phyloP scores from a whole-genome alignment of 139 green algal genomes.

The Tetradesmus obliquus region DNA sequence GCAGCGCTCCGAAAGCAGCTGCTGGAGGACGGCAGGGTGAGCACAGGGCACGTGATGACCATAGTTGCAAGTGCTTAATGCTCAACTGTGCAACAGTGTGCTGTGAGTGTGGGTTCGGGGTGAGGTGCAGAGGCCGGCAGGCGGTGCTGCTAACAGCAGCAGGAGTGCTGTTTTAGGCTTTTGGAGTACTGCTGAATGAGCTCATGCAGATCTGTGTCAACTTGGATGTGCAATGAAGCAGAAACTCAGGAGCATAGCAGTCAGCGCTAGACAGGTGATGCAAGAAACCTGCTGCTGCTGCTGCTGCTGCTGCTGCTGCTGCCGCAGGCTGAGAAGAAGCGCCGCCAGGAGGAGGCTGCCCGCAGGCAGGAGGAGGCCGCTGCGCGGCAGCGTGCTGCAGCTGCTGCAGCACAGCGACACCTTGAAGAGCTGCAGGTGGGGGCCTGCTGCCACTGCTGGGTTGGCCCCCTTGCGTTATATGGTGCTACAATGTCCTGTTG shows the following conservation, averaged over 20 bases:
- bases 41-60: not conserved
- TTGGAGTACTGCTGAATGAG: no score
- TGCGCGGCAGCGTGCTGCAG: conserved; percentile 51
- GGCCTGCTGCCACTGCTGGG: not conserved
- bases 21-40: conserved; percentile 71
- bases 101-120: not conserved
- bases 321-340: conserved; percentile 63
- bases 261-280: no score
- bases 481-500: not conserved
- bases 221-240: no score
- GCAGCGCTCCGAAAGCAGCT: conserved; percentile 61
- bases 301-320: not conserved
- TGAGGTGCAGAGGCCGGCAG: not conserved
- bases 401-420: conserved; percentile 58
- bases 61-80: not conserved
- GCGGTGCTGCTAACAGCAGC: no score
- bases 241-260: no score
- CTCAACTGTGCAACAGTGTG: not conserved
- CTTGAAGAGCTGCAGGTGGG: conserved; percentile 58
- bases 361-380: conserved; percentile 58
- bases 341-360: conserved; percentile 59
- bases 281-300: not conserved
- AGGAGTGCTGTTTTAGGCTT: no score
- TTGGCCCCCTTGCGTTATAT: no score
- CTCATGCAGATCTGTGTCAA: no score